Percentiles rank a stretch among this genome's conserved stretches.
Evolutionary conservation across 495 filamentous ascomycete genomes (phyloP).

Genomic region (Penicillium simplicissimum): DNA sequence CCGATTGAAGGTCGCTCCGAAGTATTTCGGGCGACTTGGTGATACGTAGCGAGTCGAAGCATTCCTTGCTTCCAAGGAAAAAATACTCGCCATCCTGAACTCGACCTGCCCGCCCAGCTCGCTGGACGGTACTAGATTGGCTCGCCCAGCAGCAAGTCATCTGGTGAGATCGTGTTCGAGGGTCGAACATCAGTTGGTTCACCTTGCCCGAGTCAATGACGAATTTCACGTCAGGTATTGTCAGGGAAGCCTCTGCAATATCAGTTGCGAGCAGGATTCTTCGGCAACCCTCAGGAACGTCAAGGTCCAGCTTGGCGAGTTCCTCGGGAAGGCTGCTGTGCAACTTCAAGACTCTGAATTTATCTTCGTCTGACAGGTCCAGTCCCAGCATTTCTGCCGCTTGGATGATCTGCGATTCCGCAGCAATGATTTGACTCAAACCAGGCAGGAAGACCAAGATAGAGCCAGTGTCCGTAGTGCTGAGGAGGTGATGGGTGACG

Average conservation of each 20-base stretch:
- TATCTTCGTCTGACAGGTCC: constrained; percentile 44
- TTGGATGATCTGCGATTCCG: background rate
- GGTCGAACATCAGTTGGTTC: constrained; percentile 53
- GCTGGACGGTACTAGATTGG: constrained; percentile 55
- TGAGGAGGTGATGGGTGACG: constrained; percentile 52
- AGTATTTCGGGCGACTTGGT: constrained; percentile 46
- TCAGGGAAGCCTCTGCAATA: constrained; percentile 62
- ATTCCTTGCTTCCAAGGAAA: constrained; percentile 52
- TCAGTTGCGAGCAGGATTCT: constrained; percentile 61
- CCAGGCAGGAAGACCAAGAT: constrained; percentile 61
- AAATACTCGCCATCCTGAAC: constrained; percentile 60
- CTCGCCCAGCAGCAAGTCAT: constrained; percentile 54
- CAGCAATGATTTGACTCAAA: constrained; percentile 46
- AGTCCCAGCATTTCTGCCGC: constrained; percentile 30
- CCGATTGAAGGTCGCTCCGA: constrained; percentile 15
- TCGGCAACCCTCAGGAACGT: constrained; percentile 49
- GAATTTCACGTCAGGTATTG: constrained; percentile 58
- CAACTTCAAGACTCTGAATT: constrained; percentile 51
- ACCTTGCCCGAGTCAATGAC: constrained; percentile 59
- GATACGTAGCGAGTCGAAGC: constrained; percentile 48
- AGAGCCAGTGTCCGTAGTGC: constrained; percentile 50
- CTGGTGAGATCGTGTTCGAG: constrained; percentile 42
- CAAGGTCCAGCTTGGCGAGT: constrained; percentile 48
- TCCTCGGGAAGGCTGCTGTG: constrained; percentile 52
- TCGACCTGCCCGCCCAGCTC: constrained; percentile 60